Evolutionary conservation across 116 monocot genomes (phyloP).

Genomic region (Papilionanthe hybrid): DNA sequence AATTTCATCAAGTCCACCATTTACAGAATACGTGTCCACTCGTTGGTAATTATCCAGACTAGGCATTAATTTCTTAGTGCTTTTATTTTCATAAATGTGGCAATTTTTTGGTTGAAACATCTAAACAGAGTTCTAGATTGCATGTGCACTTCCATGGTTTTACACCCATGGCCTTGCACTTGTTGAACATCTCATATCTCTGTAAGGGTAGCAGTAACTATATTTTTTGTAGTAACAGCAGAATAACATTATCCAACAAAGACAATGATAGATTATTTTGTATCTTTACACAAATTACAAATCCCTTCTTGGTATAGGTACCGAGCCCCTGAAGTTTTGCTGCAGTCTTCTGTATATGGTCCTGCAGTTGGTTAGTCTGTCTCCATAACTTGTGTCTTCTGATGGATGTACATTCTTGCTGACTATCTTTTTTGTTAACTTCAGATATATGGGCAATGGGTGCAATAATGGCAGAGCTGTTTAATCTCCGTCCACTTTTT

Average conservation of each 20-base stretch:
- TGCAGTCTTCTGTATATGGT: slow-evolving; percentile 57
- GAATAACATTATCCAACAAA: neutral
- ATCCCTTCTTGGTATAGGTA: slow-evolving; percentile 37
- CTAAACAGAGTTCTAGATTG: neutral
- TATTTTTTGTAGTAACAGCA: neutral
- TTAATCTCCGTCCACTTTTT: slow-evolving; percentile 73
- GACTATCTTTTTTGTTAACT: slow-evolving; percentile 8
- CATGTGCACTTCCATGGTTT: neutral
- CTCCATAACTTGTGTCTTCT: neutral
- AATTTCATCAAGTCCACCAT: slow-evolving; percentile 44
- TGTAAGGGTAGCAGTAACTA: neutral
- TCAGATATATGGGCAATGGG: slow-evolving; percentile 89
- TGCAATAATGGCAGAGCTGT: slow-evolving; percentile 77
- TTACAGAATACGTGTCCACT: slow-evolving; percentile 58
- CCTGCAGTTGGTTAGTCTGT: slow-evolving; percentile 59
- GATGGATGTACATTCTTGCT: neutral
- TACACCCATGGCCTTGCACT: neutral
- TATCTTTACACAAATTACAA: neutral
- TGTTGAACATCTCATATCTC: neutral
- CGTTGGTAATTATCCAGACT: slow-evolving; percentile 32
- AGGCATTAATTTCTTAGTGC: neutral
- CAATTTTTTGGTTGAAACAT: neutral
- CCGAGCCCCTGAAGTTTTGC: slow-evolving; percentile 72
- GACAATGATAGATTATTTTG: neutral
- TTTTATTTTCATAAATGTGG: neutral